Evolutionary conservation across 208 protist genomes (phyloP).

Genomic region (Leishmania guyanensis): DNA sequence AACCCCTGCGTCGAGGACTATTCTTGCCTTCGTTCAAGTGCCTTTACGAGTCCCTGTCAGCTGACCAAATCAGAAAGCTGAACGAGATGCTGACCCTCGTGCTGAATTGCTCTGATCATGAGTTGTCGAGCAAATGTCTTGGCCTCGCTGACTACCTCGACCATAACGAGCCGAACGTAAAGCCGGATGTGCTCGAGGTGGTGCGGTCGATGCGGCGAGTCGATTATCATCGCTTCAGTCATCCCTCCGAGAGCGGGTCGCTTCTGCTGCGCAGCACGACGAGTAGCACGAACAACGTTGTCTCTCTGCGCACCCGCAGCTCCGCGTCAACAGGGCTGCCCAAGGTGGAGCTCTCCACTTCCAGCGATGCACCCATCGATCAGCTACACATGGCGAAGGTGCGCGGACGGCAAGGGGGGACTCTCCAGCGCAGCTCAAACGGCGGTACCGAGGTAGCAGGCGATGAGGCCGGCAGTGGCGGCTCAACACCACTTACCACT

Average conservation of each 20-base stretch:
- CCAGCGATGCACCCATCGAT: conserved; percentile 9
- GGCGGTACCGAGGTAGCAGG: conserved; percentile 7
- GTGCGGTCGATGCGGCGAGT: conserved; percentile 55
- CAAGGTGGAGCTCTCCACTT: conserved; percentile 14
- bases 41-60: conserved; percentile 84
- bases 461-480: neutral
- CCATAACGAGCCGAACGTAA: conserved; percentile 80
- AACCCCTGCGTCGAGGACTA: conserved; percentile 86
- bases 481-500: neutral
- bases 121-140: conserved; percentile 85
- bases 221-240: conserved; percentile 43
- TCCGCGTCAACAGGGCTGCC: neutral
- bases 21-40: conserved; percentile 91
- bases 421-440: neutral
- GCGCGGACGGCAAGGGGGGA: conserved; percentile 3
- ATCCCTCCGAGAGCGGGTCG: conserved; percentile 38
- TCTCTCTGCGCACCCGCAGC: conserved; percentile 15
- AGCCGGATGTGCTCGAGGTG: conserved; percentile 67
- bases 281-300: conserved; percentile 32
- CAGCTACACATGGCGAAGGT: conserved; percentile 7
- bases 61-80: conserved; percentile 86
- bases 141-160: conserved; percentile 90
- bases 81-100: conserved; percentile 86
- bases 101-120: conserved; percentile 78
- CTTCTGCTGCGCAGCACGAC: conserved; percentile 32